Conservation (phyloP, 305 asterid species). For the Ajuga reptans region DNA sequence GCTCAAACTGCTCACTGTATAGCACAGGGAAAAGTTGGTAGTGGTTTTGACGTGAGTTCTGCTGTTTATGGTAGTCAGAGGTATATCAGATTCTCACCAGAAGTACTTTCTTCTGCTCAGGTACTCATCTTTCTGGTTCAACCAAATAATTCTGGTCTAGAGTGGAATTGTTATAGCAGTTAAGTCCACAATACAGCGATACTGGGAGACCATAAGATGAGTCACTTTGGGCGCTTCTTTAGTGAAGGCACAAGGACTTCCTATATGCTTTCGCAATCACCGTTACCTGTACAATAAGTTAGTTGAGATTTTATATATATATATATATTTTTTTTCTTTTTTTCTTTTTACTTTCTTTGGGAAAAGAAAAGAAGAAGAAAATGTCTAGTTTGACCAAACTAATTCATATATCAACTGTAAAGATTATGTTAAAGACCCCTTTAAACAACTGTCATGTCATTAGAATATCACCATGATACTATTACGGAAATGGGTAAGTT, state of each 20-base stretch:
- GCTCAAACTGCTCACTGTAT: constrained; percentile 96
- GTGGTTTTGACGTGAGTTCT: constrained; percentile 92
- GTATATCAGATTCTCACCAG: constrained; percentile 80
- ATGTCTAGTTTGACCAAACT: background rate
- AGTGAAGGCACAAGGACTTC: background rate
- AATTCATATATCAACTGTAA: background rate
- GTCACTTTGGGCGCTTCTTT: background rate
- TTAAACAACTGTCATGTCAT: background rate
- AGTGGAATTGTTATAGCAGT: constrained; percentile 1
- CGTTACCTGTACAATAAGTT: too few relatives aligned
- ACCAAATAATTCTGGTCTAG: background rate
- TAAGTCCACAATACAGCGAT: background rate
- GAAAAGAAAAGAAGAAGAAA: background rate
- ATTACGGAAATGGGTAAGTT: background rate
- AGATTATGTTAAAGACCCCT: background rate
- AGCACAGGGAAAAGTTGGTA: constrained; percentile 96
- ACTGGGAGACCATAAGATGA: background rate
- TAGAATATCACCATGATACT: background rate
- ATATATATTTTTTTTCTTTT: background rate
- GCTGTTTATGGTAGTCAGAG: constrained; percentile 96
- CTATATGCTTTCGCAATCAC: background rate
- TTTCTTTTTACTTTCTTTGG: background rate
- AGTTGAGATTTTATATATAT: too few relatives aligned
- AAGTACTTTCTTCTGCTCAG: constrained; percentile 78
- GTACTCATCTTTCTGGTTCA: constrained; percentile 30